These are phyloP conservation scores for Aegilops longissima DNA, from an alignment of 176 grass and related monocot genomes.

Conservation along the genomic window DNA sequence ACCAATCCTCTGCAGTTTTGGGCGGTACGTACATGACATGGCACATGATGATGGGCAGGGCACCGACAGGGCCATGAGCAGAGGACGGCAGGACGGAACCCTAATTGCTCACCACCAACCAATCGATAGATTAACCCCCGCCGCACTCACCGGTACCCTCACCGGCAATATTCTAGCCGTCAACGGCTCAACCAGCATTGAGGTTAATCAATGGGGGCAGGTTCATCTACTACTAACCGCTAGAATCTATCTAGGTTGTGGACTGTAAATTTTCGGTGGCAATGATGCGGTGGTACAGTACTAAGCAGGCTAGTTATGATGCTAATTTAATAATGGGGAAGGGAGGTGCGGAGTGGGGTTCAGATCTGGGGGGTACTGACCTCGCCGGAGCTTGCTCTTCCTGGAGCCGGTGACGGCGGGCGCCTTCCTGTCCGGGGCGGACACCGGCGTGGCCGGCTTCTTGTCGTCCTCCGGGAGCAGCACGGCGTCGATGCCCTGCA, in stretches of 20 bases:
- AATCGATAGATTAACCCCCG: conserved; percentile 32
- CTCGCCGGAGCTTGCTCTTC: conserved; percentile 73
- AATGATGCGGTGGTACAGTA: not conserved
- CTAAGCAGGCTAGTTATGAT: conserved; percentile 3
- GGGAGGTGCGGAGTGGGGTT: conserved; percentile 16
- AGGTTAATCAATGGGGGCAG: conserved; percentile 3
- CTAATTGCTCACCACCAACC: conserved; percentile 41
- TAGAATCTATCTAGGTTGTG: conserved; percentile 18
- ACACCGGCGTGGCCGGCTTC: conserved; percentile 2
- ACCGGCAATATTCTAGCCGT: conserved; percentile 36
- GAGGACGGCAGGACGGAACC: conserved; percentile 27
- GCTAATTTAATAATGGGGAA: not conserved
- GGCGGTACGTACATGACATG: conserved; percentile 15
- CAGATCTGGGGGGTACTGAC: conserved; percentile 57
- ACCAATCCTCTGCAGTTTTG: not conserved
- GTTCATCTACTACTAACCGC: conserved; percentile 6
- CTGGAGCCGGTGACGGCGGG: conserved; percentile 39
- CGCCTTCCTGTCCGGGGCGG: conserved; percentile 42
- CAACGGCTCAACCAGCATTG: conserved; percentile 13
- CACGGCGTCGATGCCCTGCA: conserved; percentile 96
- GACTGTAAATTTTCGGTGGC: conserved; percentile 22
- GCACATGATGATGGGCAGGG: conserved; percentile 9
- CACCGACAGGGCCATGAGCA: conserved; percentile 41
- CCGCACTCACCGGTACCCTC: conserved; percentile 28
- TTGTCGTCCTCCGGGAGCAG: conserved; percentile 65